Evolutionary conservation across 495 filamentous ascomycete genomes (phyloP).

Genomic region (Cairneyella variabilis): DNA sequence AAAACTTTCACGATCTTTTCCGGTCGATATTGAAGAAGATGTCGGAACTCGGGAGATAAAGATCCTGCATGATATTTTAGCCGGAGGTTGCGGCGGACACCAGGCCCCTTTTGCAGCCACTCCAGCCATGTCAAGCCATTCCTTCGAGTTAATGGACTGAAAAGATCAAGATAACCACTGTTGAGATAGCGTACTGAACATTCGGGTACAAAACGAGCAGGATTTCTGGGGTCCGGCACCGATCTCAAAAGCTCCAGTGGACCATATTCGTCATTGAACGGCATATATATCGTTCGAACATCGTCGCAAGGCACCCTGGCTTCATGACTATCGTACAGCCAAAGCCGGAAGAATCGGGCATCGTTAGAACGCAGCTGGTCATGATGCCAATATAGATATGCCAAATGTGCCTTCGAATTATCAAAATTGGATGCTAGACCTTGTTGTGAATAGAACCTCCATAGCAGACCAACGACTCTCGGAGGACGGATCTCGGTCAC

Average conservation of each 20-base stretch:
- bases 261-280: slow-evolving; percentile 2
- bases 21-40: slow-evolving; percentile 9
- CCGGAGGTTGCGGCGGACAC: background rate
- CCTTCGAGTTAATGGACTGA: background rate
- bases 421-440: background rate
- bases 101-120: background rate
- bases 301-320: background rate
- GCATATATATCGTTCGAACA: background rate
- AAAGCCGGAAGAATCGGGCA: background rate
- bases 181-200: slow-evolving; percentile 1
- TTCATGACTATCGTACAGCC: background rate
- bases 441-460: background rate
- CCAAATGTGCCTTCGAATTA: slow-evolving; percentile 3
- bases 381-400: slow-evolving; percentile 6
- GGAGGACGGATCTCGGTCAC: background rate
- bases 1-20: slow-evolving; percentile 7
- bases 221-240: background rate
- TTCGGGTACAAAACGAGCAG: background rate
- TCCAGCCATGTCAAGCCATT: background rate
- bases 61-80: slow-evolving; percentile 4
- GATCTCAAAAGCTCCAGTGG: background rate
- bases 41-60: slow-evolving; percentile 11
- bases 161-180: background rate
- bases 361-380: background rate
- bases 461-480: background rate